Conservation (phyloP, 495 filamentous ascomycete genomes). For the Penicillium riverlandense region DNA sequence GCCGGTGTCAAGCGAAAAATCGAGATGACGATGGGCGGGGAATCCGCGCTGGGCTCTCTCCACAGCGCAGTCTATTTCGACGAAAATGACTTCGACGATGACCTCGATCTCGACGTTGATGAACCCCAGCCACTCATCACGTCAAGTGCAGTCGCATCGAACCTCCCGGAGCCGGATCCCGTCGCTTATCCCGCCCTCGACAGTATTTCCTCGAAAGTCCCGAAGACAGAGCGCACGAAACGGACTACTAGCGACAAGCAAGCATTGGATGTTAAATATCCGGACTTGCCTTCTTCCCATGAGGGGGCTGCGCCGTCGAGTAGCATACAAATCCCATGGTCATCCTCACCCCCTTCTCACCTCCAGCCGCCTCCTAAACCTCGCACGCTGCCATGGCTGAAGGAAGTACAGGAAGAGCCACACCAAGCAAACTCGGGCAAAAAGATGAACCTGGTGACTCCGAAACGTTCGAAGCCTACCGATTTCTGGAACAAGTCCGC, state of each 20-base stretch:
- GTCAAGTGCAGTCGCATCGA: conserved; percentile 11
- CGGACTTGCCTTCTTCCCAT: conserved; percentile 26
- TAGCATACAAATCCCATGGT: conserved; percentile 54
- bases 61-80: conserved; percentile 44
- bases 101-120: conserved; percentile 40
- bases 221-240: background rate
- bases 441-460: conserved; percentile 18
- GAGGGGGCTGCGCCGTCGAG: conserved; percentile 34
- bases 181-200: conserved; percentile 19
- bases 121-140: conserved; percentile 26
- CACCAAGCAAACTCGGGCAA: conserved; percentile 15
- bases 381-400: conserved; percentile 50
- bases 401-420: conserved; percentile 25
- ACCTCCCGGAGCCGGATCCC: conserved; percentile 8
- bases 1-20: conserved; percentile 38
- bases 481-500: conserved; percentile 76
- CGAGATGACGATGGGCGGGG: conserved; percentile 25
- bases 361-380: conserved; percentile 40
- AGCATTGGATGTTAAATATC: conserved; percentile 29
- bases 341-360: conserved; percentile 52
- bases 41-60: conserved; percentile 32
- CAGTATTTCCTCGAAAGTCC: conserved; percentile 4
- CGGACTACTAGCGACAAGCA: conserved; percentile 3
- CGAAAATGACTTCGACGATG: conserved; percentile 50
- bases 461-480: conserved; percentile 35